phyloP scores from a whole-genome alignment of 2,329 filamentous ascomycete genomes.

The Calonectria fujianensis region DNA sequence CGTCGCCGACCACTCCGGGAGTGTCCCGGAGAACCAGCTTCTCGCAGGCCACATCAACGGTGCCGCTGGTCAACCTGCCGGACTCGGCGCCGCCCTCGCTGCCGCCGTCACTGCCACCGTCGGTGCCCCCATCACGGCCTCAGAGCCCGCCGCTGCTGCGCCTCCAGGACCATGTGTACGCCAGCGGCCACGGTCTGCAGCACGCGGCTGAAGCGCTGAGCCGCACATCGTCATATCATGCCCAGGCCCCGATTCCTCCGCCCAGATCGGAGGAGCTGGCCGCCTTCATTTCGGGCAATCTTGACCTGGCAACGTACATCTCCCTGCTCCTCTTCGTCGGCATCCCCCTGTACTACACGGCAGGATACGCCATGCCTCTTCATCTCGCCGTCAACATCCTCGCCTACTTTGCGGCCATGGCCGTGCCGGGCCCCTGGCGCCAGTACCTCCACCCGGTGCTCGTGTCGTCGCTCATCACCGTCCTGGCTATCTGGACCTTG shows the following conservation, averaged over 20 bases:
- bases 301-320: constrained; percentile 68
- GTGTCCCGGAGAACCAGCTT: constrained; percentile 51
- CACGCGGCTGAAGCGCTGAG: constrained; percentile 48
- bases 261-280: constrained; percentile 72
- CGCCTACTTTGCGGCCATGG: constrained; percentile 69
- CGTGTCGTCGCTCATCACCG: constrained; percentile 71
- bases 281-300: constrained; percentile 64
- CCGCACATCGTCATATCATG: constrained; percentile 51
- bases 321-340: constrained; percentile 70
- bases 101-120: constrained; percentile 46
- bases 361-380: constrained; percentile 71
- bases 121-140: constrained; percentile 49
- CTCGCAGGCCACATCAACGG: constrained; percentile 52
- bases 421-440: constrained; percentile 68
- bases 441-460: constrained; percentile 76
- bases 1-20: constrained; percentile 52
- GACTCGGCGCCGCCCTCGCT: constrained; percentile 47
- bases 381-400: constrained; percentile 70
- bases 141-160: constrained; percentile 54
- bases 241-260: constrained; percentile 64
- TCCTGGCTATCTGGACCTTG: constrained; percentile 72
- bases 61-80: constrained; percentile 46
- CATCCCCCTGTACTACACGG: constrained; percentile 72
- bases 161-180: constrained; percentile 55
- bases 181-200: constrained; percentile 45